Percentiles rank a stretch among this genome's conserved stretches.
These are phyloP conservation scores for Rubia balearica DNA, from an alignment of 305 asterid genomes.

Conservation along the genomic window DNA sequence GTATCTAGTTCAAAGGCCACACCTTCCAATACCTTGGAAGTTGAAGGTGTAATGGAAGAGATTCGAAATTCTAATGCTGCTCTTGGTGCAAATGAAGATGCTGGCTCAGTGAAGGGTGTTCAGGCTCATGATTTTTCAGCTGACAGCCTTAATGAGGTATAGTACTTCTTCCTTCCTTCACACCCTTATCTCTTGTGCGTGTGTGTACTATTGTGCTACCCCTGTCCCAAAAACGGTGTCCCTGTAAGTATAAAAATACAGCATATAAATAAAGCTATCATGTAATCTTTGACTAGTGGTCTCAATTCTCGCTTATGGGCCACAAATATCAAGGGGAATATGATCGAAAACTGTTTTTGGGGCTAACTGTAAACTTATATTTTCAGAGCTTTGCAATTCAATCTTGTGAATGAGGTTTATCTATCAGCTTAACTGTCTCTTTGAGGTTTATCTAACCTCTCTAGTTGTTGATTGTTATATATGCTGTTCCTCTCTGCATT, in stretches of 20 bases:
- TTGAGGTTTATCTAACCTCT: background rate
- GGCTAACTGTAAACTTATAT: background rate
- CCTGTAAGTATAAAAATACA: background rate
- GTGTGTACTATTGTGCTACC: background rate
- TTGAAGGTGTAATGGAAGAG: conserved; percentile 37
- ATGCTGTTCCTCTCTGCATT: background rate
- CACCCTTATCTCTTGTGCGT: background rate
- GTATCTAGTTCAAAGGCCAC: conserved; percentile 19
- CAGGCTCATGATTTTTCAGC: conserved; percentile 53
- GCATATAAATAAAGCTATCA: background rate
- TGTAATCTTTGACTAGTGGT: background rate
- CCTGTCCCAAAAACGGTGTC: background rate
- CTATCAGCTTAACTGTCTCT: background rate
- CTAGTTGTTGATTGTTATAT: background rate
- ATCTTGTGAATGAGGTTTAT: conserved; percentile 1
- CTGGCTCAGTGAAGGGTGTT: conserved; percentile 33
- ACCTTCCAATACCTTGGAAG: conserved; percentile 33
- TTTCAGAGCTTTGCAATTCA: background rate
- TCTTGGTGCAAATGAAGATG: conserved; percentile 28
- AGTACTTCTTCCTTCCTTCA: background rate
- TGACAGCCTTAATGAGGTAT: conserved; percentile 51
- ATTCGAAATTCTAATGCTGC: conserved; percentile 30
- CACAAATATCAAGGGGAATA: background rate
- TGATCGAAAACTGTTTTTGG: background rate
- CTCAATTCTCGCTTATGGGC: background rate